Evolutionary conservation across 345 rosid genomes (phyloP), one percentile per base, ranked within the genome.

Genomic region (Fremontodendron californicum): DNA sequence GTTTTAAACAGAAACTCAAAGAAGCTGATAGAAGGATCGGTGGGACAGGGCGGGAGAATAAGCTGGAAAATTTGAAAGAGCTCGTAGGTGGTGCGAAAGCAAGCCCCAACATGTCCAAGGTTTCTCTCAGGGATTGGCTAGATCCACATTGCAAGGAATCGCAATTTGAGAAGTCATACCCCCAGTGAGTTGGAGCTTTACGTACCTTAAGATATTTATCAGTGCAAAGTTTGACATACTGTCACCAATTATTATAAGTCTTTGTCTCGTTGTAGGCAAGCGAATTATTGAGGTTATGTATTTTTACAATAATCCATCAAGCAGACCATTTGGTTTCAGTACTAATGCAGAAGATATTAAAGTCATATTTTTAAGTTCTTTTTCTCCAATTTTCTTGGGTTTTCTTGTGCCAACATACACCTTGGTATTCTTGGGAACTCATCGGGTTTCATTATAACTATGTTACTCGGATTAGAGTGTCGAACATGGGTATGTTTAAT

Each of bases 61-160:
- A 95, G 85, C 57, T 92, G 84, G 97, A 90, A 77, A 88, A 84
- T 81, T 74, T 93, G 83, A 84, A 84, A 72, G 95, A 93, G 85
- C 95, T 94, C 10, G 91, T 89, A 16, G 97, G 97, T 11, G 77
- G 71, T 1, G 89, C 87, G 39, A 90, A 73, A 83, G 79, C 66
- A 51, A 65, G 74, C 75, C 46, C 82, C 66, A 87, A 81, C 80
- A 64, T 82, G 90, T 27, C 85, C 42, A 90, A 87, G 88, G 87
- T 86, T 74, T 82, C 91, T 67, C 37, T 86, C 12, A 86, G 90
- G 82, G 98, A 92, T 57, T 95, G 98, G 98, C 90, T 92, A 68
- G 98, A 93, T 65, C 94, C 97, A 10, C 99, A 95, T 85, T 95
- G 98, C 81, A 88, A 92, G 68, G 99, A 93, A 64, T 90, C 94